A percentile compares a stretch with the other conserved stretches of the same genome.
phyloP scores from a whole-genome alignment of 148 eudicot species.

The Chenopodium quinoa region DNA sequence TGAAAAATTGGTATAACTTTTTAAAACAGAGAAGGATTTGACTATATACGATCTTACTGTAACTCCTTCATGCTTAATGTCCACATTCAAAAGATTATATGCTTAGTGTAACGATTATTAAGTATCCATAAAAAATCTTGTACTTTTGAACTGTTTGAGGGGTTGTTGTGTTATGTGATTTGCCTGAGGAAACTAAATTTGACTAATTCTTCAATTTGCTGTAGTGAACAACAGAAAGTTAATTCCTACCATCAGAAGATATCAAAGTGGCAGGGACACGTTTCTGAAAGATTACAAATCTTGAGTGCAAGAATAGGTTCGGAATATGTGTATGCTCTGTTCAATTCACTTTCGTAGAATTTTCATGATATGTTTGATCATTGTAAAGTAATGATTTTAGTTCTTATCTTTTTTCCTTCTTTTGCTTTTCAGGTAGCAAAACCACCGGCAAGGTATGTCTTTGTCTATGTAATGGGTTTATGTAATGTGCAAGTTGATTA shows the following conservation, averaged over 20 bases:
- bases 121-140: neutral
- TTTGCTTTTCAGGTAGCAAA: conserved; percentile 50
- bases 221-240: conserved; percentile 92
- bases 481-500: conserved; percentile 30
- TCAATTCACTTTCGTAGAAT: neutral
- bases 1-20: neutral
- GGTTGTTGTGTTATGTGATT: neutral
- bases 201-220: conserved; percentile 8
- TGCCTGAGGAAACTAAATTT: neutral
- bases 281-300: conserved; percentile 70
- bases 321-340: conserved; percentile 13
- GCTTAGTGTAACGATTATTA: too few relatives aligned
- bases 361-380: neutral
- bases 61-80: neutral
- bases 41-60: neutral
- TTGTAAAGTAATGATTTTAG: conserved; percentile 36
- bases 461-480: conserved; percentile 14
- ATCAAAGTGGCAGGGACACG: conserved; percentile 89
- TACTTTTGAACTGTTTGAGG: neutral
- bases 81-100: neutral
- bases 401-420: conserved; percentile 15
- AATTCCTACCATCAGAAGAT: conserved; percentile 87
- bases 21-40: neutral
- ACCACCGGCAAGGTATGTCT: conserved; percentile 61
- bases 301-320: conserved; percentile 66